A percentile compares a stretch with the other conserved stretches of the same genome.
phyloP scores from a whole-genome alignment of 2,329 filamentous ascomycete species.

The Claviceps capensis region DNA sequence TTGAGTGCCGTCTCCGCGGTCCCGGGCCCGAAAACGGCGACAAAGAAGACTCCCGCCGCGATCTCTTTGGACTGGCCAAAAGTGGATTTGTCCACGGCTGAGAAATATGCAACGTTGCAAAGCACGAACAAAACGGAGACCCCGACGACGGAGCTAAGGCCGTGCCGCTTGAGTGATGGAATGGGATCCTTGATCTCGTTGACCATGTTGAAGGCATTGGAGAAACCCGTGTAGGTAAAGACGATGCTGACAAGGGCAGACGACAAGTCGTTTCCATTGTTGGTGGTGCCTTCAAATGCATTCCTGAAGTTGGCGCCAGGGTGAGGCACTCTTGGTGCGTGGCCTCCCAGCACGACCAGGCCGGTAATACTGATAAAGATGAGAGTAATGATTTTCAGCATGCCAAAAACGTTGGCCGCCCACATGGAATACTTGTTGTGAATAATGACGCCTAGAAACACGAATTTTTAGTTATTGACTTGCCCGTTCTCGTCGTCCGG shows the following conservation, averaged over 20 bases:
- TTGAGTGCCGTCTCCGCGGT: conserved; percentile 39
- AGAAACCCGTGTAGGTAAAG: conserved; percentile 43
- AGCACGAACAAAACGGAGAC: conserved; percentile 43
- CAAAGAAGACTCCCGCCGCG: conserved; percentile 45
- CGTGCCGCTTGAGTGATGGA: conserved; percentile 37
- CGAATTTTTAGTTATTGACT: background rate
- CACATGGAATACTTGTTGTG: conserved; percentile 45
- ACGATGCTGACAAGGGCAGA: conserved; percentile 43
- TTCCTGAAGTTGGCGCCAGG: conserved; percentile 23
- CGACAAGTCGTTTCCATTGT: conserved; percentile 22
- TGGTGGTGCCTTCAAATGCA: conserved; percentile 21
- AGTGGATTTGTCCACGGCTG: conserved; percentile 24
- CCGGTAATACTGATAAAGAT: conserved; percentile 50
- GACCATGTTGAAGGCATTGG: conserved; percentile 47
- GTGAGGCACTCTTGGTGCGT: conserved; percentile 17
- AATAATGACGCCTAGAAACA: conserved; percentile 23
- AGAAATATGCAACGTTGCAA: conserved; percentile 48
- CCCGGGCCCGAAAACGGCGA: conserved; percentile 38
- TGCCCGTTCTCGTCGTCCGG: too few species aligned
- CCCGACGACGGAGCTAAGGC: conserved; percentile 32
- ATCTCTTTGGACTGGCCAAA: conserved; percentile 24
- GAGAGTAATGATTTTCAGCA: conserved; percentile 46
- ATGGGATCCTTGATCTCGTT: conserved; percentile 35
- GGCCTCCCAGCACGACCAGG: conserved; percentile 40
- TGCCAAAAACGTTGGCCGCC: conserved; percentile 41